phyloP scores from a whole-genome alignment of 106 monocot species.

The Iris macrosiphon region DNA sequence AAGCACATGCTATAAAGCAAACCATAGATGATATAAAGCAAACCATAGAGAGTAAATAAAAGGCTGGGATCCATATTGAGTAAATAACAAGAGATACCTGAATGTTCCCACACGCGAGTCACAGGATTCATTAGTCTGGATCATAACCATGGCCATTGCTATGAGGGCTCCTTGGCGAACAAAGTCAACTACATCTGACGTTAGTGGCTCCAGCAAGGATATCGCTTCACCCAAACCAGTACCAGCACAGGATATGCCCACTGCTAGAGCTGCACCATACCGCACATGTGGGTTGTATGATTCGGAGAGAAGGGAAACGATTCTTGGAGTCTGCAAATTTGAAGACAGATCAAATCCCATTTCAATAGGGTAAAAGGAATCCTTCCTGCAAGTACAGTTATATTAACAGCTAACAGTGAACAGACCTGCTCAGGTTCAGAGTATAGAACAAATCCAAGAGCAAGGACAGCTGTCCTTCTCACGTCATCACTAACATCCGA shows the following conservation, averaged over 20 bases:
- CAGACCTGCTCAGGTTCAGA: conserved; percentile 93
- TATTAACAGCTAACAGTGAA: background rate
- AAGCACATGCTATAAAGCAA: no score
- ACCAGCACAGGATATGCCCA: conserved; percentile 97
- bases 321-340: conserved; percentile 87
- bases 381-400: background rate
- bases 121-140: conserved; percentile 91
- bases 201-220: conserved; percentile 94
- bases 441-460: conserved; percentile 95
- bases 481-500: conserved; percentile 99
- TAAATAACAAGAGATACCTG: conserved; percentile 40
- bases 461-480: conserved; percentile 89
- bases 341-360: background rate
- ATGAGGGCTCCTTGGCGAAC: conserved; percentile 98
- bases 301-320: conserved; percentile 96
- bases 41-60: background rate
- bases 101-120: conserved; percentile 94
- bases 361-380: background rate
- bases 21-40: background rate
- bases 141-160: conserved; percentile 99
- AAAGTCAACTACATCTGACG: conserved; percentile 98
- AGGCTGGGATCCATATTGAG: background rate
- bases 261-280: conserved; percentile 97
- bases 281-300: conserved; percentile 99
- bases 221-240: conserved; percentile 88